These are phyloP conservation scores for Cystobasidium sp. DNA, from an alignment of 1,284 basidiomycete genomes.

Conservation along the genomic window DNA sequence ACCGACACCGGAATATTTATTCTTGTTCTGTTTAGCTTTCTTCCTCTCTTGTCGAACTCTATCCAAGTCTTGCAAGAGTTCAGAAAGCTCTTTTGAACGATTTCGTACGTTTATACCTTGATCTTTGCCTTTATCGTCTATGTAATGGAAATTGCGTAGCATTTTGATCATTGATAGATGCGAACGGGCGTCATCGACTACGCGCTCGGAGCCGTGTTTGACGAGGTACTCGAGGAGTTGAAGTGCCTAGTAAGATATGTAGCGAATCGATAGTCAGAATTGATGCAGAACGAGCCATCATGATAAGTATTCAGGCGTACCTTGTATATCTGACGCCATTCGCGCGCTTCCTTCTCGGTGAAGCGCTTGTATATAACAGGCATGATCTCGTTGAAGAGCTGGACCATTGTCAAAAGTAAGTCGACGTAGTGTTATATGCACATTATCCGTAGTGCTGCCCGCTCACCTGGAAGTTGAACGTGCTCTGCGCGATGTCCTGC, in stretches of 20 bases:
- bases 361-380: constrained; percentile 74
- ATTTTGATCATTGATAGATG: constrained; percentile 97
- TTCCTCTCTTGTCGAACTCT: constrained; percentile 84
- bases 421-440: too few relatives aligned
- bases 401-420: too few relatives aligned
- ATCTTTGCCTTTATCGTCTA: constrained; percentile 98
- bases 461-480: constrained; percentile 77
- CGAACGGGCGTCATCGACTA: constrained; percentile 94
- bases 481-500: constrained; percentile 97
- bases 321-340: constrained; percentile 99
- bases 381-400: constrained; percentile 99
- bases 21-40: constrained; percentile 90
- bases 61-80: constrained; percentile 88
- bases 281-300: constrained; percentile 40
- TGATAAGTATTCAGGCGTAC: not conserved
- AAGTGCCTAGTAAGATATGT: constrained; percentile 66
- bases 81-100: constrained; percentile 86
- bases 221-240: constrained; percentile 93
- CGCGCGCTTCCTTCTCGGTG: constrained; percentile 88
- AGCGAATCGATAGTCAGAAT: not conserved
- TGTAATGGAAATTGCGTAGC: constrained; percentile 96
- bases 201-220: constrained; percentile 97
- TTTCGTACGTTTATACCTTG: constrained; percentile 99
- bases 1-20: constrained; percentile 86
- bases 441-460: too few relatives aligned